These are phyloP conservation scores for peach (Prunus persica) DNA, from an alignment of 306 rosid genomes.

Conservation along the genomic window Prunus_persica_NCBIv2 NC_034011.1:3635501-3636000, in stretches of 20 bases:
- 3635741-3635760: constrained; percentile 51
- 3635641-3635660: constrained; percentile 47
- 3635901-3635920: constrained; percentile 54
- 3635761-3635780: constrained; percentile 59
- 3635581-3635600: constrained; percentile 83
- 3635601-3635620: constrained; percentile 91
- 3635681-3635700: constrained; percentile 75
- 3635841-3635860: constrained; percentile 82
- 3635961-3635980: constrained; percentile 64
- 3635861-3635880: constrained; percentile 50
- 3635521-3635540: constrained; percentile 60
- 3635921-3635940: constrained; percentile 38
- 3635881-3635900: constrained; percentile 46
- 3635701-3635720: constrained; percentile 48
- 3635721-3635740: constrained; percentile 66
- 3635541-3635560: constrained; percentile 68
- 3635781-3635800: constrained; percentile 69
- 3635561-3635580: constrained; percentile 70
- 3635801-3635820: constrained; percentile 77
- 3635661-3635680: constrained; percentile 46
- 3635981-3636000: constrained; percentile 54
- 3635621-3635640: constrained; percentile 35
- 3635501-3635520: constrained; percentile 61
- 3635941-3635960: constrained; percentile 59
- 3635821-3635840: constrained; percentile 74